phyloP scores from a whole-genome alignment of 2,329 filamentous ascomycete genomes.

The Neurospora sp. region DNA sequence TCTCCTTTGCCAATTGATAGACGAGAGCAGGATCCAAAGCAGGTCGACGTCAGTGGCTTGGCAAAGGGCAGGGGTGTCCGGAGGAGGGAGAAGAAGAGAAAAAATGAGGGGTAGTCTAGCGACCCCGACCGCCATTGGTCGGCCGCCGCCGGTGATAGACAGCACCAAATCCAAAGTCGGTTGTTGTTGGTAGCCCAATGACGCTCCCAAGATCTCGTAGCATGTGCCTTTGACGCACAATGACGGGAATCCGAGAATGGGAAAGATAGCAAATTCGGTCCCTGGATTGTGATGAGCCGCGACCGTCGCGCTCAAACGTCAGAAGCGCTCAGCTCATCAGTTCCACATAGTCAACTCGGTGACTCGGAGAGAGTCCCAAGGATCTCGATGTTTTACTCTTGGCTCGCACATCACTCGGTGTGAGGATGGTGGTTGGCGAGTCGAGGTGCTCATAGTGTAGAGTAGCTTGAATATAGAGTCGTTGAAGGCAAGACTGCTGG shows the following conservation, averaged over 20 bases:
- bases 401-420: background rate
- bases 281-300: background rate
- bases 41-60: slow-evolving; percentile 18
- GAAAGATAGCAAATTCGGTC: background rate
- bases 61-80: slow-evolving; percentile 3
- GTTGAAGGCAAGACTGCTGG: background rate
- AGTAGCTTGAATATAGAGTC: background rate
- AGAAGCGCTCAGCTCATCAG: background rate
- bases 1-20: background rate
- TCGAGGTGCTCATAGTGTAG: background rate
- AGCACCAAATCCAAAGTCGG: background rate
- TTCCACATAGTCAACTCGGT: background rate
- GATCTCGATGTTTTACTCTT: background rate
- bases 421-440: background rate
- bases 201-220: background rate
- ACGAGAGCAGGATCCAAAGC: slow-evolving; percentile 8
- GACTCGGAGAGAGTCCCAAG: background rate
- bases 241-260: background rate
- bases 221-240: background rate
- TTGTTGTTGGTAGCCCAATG: background rate
- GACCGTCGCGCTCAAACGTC: background rate
- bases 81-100: background rate
- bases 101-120: background rate
- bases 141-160: background rate
- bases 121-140: background rate